These are phyloP conservation scores for Rasamsonia emersonii DNA, from an alignment of 2,329 filamentous ascomycete genomes.

Conservation along the genomic window DNA sequence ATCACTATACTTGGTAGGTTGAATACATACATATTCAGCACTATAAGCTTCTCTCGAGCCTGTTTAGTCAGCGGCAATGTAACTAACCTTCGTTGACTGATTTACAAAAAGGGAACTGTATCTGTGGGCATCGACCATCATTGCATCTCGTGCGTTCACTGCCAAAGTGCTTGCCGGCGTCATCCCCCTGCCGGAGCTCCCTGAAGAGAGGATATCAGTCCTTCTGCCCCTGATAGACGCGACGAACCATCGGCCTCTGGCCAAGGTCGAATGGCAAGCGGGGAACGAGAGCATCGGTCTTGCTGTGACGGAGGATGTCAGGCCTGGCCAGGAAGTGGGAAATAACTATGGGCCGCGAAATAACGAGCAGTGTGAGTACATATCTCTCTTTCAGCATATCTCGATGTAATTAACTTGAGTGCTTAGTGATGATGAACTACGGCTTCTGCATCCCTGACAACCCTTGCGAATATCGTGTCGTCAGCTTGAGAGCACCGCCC, in stretches of 20 bases:
- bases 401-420: slow-evolving; percentile 2
- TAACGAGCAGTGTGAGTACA: slow-evolving; percentile 52
- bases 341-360: slow-evolving; percentile 72
- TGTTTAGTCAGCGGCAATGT: too few relatives aligned
- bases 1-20: slow-evolving; percentile 32
- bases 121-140: slow-evolving; percentile 38
- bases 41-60: not conserved
- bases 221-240: slow-evolving; percentile 64
- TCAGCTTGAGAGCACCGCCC: slow-evolving; percentile 30
- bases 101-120: slow-evolving; percentile 39
- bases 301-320: slow-evolving; percentile 38
- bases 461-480: slow-evolving; percentile 35
- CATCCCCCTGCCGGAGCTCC: slow-evolving; percentile 28
- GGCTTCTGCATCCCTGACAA: slow-evolving; percentile 38
- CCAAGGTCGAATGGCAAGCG: slow-evolving; percentile 52
- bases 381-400: not conserved
- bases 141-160: slow-evolving; percentile 37
- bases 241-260: slow-evolving; percentile 59
- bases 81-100: slow-evolving; percentile 1
- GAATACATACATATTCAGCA: not conserved
- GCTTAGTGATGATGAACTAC: slow-evolving; percentile 37
- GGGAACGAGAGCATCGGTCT: slow-evolving; percentile 30
- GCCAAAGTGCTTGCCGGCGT: slow-evolving; percentile 33
- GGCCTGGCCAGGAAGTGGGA: slow-evolving; percentile 46
- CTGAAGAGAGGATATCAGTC: slow-evolving; percentile 55